phyloP scores from a whole-genome alignment of 2,329 filamentous ascomycete genomes.

The Exophiala calicioides region DNA sequence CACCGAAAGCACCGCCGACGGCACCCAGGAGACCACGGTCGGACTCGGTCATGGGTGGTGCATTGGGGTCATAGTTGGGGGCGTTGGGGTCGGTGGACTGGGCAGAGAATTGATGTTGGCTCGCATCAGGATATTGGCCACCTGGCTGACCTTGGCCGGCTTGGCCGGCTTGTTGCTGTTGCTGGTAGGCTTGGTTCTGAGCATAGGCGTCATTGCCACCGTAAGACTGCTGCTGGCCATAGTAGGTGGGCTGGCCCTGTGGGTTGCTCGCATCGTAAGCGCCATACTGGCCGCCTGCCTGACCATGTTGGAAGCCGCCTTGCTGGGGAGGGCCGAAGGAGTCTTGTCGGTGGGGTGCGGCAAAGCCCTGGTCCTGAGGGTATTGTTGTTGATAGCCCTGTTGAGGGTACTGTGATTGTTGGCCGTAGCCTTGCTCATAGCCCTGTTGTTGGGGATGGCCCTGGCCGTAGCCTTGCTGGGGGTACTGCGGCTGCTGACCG shows the following conservation, averaged over 20 bases:
- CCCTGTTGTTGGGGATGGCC: slow-evolving; percentile 35
- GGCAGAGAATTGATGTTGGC: slow-evolving; percentile 26
- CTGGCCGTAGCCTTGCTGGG: slow-evolving; percentile 34
- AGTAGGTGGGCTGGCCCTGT: slow-evolving; percentile 40
- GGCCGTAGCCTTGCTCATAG: slow-evolving; percentile 35
- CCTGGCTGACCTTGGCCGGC: slow-evolving; percentile 10
- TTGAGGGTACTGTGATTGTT: slow-evolving; percentile 37
- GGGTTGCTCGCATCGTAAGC: slow-evolving; percentile 38
- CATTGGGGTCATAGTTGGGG: slow-evolving; percentile 44
- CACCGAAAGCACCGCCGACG: slow-evolving; percentile 58
- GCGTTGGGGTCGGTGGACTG: slow-evolving; percentile 44
- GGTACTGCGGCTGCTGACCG: slow-evolving; percentile 34
- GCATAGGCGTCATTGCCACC: slow-evolving; percentile 26
- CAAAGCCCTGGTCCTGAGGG: slow-evolving; percentile 42
- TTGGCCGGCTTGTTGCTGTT: slow-evolving; percentile 25
- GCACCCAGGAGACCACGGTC: slow-evolving; percentile 61
- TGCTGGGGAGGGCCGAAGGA: slow-evolving; percentile 40
- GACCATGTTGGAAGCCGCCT: slow-evolving; percentile 53
- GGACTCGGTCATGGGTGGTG: slow-evolving; percentile 46
- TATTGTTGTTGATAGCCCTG: slow-evolving; percentile 38
- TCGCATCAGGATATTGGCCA: slow-evolving; percentile 21
- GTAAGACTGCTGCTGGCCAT: slow-evolving; percentile 34
- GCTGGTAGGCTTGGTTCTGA: slow-evolving; percentile 27
- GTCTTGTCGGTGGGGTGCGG: slow-evolving; percentile 45
- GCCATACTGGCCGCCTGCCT: slow-evolving; percentile 38